Conservation (phyloP, 2,329 filamentous ascomycete species). For the Aspergillus sp. region DNA sequence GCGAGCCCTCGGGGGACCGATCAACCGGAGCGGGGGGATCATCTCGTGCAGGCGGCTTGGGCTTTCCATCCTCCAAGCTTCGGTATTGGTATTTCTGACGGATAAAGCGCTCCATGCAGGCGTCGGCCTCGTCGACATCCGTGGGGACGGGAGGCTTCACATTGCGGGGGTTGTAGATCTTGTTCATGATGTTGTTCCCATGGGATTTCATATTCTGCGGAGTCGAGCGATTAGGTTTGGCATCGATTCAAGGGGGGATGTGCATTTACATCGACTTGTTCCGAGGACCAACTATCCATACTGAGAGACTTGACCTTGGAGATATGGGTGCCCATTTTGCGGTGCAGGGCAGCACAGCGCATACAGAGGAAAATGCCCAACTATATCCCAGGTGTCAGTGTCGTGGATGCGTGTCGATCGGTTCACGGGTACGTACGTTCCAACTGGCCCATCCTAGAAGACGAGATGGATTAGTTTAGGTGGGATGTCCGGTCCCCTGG, state of each 20-base stretch:
- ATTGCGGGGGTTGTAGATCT: constrained; percentile 82
- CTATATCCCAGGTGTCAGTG: constrained; percentile 45
- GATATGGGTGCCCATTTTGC: constrained; percentile 95
- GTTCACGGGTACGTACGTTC: constrained; percentile 66
- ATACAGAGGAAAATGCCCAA: constrained; percentile 96
- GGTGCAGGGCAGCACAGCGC: constrained; percentile 92
- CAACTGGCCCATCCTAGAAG: constrained; percentile 85
- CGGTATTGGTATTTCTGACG: constrained; percentile 85
- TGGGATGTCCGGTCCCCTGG: neutral
- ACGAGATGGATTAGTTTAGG: neutral
- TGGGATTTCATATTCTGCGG: constrained; percentile 86
- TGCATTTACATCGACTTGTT: constrained; percentile 86
- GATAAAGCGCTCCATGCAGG: constrained; percentile 93
- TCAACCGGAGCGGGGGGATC: constrained; percentile 55
- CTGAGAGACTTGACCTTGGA: constrained; percentile 98
- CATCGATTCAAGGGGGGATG: neutral
- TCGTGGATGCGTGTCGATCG: neutral
- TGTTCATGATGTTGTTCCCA: constrained; percentile 83
- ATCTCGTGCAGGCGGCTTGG: constrained; percentile 49
- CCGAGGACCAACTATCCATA: constrained; percentile 96
- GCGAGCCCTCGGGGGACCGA: constrained; percentile 53
- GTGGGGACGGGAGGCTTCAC: constrained; percentile 80
- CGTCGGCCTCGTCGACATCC: constrained; percentile 88
- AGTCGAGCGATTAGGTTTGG: neutral
- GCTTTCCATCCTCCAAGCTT: constrained; percentile 49